A percentile compares a stretch with the other conserved stretches of the same genome.
These are phyloP conservation scores for Phytophthora tubulina DNA, from an alignment of 352 stramenopile species.

Conservation along the genomic window DNA sequence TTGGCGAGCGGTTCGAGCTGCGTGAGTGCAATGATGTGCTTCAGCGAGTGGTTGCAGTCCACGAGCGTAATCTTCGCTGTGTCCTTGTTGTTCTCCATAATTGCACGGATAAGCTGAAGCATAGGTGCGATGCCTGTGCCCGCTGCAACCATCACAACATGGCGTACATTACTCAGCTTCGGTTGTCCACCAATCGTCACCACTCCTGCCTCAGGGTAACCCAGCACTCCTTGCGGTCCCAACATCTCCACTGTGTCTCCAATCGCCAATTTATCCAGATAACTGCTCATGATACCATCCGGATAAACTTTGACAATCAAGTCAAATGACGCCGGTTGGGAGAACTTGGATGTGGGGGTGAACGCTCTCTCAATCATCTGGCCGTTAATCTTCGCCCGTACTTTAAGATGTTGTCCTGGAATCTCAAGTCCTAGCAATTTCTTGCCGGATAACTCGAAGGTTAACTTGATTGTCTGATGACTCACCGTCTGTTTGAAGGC, in stretches of 20 bases:
- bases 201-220: constrained; percentile 62
- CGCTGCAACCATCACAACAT: constrained; percentile 80
- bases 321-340: constrained; percentile 69
- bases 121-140: constrained; percentile 87
- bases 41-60: constrained; percentile 77
- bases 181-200: constrained; percentile 60
- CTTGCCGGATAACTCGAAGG: constrained; percentile 71
- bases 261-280: constrained; percentile 61
- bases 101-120: constrained; percentile 80
- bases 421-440: constrained; percentile 77
- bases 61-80: constrained; percentile 76
- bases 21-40: constrained; percentile 74
- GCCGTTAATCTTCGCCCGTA: constrained; percentile 79
- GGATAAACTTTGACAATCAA: constrained; percentile 85
- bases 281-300: constrained; percentile 77
- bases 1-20: constrained; percentile 82
- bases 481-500: constrained; percentile 66
- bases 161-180: constrained; percentile 54
- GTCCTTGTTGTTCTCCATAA: constrained; percentile 68
- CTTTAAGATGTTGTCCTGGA: constrained; percentile 84
- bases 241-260: constrained; percentile 81
- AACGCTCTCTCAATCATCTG: constrained; percentile 81
- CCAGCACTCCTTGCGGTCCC: constrained; percentile 70
- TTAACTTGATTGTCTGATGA: constrained; percentile 74
- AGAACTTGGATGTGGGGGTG: constrained; percentile 83